Evolutionary conservation across 2,329 filamentous ascomycete genomes (phyloP).

Genomic region (Aspergillus pseudonomiae): DNA sequence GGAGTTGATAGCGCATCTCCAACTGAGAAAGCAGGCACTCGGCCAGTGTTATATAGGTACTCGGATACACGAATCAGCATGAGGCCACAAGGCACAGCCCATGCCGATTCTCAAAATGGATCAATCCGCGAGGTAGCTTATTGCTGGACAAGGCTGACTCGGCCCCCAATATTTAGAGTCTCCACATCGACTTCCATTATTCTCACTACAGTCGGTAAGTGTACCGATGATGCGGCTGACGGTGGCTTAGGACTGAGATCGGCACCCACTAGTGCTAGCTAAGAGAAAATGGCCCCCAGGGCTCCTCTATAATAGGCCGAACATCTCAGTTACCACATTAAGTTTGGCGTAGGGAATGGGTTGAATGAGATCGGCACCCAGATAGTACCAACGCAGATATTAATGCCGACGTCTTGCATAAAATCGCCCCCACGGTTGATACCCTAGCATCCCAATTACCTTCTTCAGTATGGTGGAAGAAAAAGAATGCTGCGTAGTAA

Average conservation of each 20-base stretch:
- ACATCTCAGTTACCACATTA: not conserved
- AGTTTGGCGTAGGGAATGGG: not conserved
- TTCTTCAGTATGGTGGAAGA: not conserved
- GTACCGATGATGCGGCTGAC: not conserved
- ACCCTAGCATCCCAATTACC: not conserved
- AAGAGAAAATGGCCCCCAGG: not conserved
- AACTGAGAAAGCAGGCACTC: not conserved
- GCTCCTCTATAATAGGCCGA: not conserved
- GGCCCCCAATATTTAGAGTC: not conserved
- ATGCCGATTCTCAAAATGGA: not conserved
- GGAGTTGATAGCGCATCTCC: not conserved
- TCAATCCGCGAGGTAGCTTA: not conserved
- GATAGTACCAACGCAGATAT: not conserved
- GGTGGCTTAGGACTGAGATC: not conserved
- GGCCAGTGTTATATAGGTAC: not conserved
- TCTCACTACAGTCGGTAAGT: not conserved
- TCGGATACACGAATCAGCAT: not conserved
- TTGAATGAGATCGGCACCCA: not conserved
- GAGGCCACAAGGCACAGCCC: not conserved
- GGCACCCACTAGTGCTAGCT: not conserved
- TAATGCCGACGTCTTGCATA: not conserved
- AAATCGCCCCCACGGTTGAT: not conserved
- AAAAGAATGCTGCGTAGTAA: not conserved
- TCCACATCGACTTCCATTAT: not conserved
- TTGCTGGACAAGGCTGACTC: not conserved